Conservation (phyloP, 139 green algal genomes). For the Coccomyxa sp. region DNA sequence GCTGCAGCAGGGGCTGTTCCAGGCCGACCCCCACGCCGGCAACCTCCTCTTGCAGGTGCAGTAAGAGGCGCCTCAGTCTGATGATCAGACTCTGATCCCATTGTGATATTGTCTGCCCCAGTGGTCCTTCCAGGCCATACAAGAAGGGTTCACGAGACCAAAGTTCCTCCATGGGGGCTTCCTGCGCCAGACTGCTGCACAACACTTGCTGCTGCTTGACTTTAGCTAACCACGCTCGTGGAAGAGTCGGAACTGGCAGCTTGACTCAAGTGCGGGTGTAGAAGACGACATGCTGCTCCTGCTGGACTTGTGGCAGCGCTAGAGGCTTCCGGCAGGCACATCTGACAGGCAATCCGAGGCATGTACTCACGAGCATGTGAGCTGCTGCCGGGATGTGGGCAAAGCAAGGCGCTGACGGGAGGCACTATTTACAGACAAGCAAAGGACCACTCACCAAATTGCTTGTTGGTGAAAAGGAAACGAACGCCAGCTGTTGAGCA, state of each 20-base stretch:
- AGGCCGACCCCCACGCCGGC: conserved; percentile 27
- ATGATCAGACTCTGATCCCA: no score
- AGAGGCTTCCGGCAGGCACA: no score
- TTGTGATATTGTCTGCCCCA: no score
- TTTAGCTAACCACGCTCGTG: no score
- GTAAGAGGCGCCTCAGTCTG: background rate
- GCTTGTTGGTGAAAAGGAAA: background rate
- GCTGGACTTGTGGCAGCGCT: no score
- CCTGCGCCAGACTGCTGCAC: background rate
- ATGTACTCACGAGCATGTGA: no score
- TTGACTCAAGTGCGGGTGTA: no score
- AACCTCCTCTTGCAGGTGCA: conserved; percentile 20
- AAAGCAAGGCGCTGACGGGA: background rate
- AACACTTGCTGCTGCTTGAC: no score
- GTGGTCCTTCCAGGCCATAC: no score
- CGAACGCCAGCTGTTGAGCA: background rate
- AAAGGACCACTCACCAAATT: background rate
- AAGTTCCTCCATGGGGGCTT: background rate
- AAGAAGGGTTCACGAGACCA: background rate
- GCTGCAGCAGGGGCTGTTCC: background rate
- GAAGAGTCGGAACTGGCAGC: no score
- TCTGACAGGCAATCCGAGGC: no score
- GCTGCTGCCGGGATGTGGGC: background rate
- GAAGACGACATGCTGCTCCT: no score
- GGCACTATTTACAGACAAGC: background rate